Evolutionary conservation across 805 yeast genomes (phyloP), one percentile per base, ranked within the genome.

Genomic region (Lipomyces spencermartinsiae): DNA sequence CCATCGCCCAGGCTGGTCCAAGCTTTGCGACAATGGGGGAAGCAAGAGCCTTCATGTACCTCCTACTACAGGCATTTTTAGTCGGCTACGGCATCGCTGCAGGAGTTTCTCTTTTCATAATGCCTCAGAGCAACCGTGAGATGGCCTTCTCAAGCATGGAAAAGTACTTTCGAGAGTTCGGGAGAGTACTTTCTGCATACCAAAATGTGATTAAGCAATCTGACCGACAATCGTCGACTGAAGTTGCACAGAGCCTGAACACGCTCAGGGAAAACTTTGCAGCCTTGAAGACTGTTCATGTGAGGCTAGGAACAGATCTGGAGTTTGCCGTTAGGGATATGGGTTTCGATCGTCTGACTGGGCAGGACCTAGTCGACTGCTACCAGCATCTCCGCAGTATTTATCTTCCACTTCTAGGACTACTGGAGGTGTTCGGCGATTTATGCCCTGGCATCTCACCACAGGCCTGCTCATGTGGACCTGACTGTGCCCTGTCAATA

Each of bases 361-460:
- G 46, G 12, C 14, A 39, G 46, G 46, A 39, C 16, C 46, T 25
- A 25, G 29, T 25, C 29, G 29, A 25, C 29, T 39, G 46, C 46
- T 39, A 39, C 46, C 46, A 39, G n/a, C 46, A 39, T 39, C 16
- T 39, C 46, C 46, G 46, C 46, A 39, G 46, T 39, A 39, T 39
- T 39, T 39, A 39, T 39, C 46, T 39, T 39, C 46, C 46, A 39
- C 46, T 39, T 39, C 46, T 39, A 39, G 46, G 46, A 39, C n/a
- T 39, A 39, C 46, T 39, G 46, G 46, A 39, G 16, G 46, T 39
- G n/a, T 39, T 25, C 29, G 29, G 29, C 3, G 29, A 25, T 25
- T 39, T 39, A 10, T 14, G 46, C 8, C 1, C 46, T 39, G 46
- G n/a, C 46, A 39, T 12, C 46, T 39, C 46, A 39, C 46, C n/a